Evolutionary conservation across 2,329 filamentous ascomycete species (phyloP).

Genomic region (Beauveria pseudobassiana): DNA sequence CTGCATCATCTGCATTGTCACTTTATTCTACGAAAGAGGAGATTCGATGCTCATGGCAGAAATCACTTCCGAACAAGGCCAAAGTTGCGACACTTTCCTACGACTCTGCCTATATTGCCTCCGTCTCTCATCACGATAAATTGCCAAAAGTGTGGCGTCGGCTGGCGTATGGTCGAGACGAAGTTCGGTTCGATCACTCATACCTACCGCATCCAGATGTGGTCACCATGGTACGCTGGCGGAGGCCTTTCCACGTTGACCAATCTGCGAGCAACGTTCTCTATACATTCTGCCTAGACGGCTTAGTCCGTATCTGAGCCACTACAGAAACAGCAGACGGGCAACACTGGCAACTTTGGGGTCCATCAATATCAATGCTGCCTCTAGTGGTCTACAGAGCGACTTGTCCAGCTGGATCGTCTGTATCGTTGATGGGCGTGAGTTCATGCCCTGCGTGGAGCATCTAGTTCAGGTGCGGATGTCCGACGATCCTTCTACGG

Average conservation of each 20-base stretch:
- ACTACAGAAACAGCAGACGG: constrained; percentile 63
- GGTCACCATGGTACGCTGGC: constrained; percentile 83
- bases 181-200: constrained; percentile 81
- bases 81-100: constrained; percentile 75
- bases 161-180: constrained; percentile 72
- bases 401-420: constrained; percentile 32
- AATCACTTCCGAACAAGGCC: constrained; percentile 62
- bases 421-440: constrained; percentile 74
- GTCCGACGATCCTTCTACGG: constrained; percentile 49
- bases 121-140: constrained; percentile 68
- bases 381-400: constrained; percentile 46
- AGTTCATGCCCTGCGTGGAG: constrained; percentile 73
- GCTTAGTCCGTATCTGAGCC: constrained; percentile 75
- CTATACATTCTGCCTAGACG: constrained; percentile 82
- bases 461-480: constrained; percentile 56
- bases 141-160: constrained; percentile 91
- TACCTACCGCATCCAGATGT: constrained; percentile 79
- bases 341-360: constrained; percentile 72
- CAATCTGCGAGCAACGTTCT: constrained; percentile 79
- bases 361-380: constrained; percentile 65
- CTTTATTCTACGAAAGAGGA: constrained; percentile 52
- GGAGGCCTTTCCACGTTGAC: constrained; percentile 66
- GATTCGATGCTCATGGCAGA: constrained; percentile 62
- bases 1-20: constrained; percentile 62
- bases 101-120: constrained; percentile 81